Evolutionary conservation across 2,329 filamentous ascomycete genomes (phyloP), one percentile per base, ranked within the genome.

Genomic region (Ophiobolus disseminans): DNA sequence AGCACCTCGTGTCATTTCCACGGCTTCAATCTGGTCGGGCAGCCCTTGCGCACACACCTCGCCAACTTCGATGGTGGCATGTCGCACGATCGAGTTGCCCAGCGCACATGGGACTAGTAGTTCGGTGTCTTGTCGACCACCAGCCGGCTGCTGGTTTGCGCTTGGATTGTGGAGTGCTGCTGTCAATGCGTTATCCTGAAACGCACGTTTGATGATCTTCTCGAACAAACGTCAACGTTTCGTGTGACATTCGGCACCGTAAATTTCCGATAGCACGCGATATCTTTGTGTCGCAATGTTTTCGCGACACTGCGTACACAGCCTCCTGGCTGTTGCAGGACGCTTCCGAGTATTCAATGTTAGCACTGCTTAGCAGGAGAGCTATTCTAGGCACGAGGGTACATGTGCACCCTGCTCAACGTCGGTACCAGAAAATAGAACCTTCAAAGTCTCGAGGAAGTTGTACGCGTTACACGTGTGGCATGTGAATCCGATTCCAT

Each of bases 211-310:
- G 58, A 58, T 53, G 39, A 49, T 54, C 43, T 55, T 55, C 50
- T 61, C 53, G 43, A 60, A 54, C 42, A 42, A 19, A 46, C 56
- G 51, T 60, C 55, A 57, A 48, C 37, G 58, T 62, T 62, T 63
- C 53, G 55, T 57, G 60, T 45, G 53, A 63, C 50, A 19, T 38
- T 55, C 55, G 51, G 51, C 46, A 55, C 20, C 25, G 17, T n/a
- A 16, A 11, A 22, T 25, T 40, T 38, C 56, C 53, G 49, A 54
- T 45, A 46, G 50, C 45, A 45, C 16, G 44, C 21, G 35, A 19
- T 37, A 30, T 40, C 39, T 46, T 20, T 50, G 50, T 53, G 35
- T 56, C 48, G 53, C 46, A 44, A 45, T 36, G 23, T 28, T 31
- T 36, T 39, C 19, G 40, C 45, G 17, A 38, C 23, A 34, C n/a